Evolutionary conservation across 495 filamentous ascomycete genomes (phyloP).

Genomic region (Darksidea phi): DNA sequence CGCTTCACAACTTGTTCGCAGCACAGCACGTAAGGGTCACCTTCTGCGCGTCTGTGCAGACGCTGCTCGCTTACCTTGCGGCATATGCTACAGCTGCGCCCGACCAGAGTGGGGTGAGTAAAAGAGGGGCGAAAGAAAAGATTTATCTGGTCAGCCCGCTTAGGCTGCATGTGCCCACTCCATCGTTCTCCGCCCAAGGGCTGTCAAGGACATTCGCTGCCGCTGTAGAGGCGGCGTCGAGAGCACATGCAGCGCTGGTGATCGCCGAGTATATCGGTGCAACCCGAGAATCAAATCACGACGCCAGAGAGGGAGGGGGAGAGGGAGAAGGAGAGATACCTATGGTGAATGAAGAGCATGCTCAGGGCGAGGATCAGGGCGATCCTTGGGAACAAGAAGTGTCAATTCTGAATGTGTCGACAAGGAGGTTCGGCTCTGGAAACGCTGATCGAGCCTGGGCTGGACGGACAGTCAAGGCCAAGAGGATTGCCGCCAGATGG

Average conservation of each 20-base stretch:
- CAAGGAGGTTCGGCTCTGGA: conserved; percentile 42
- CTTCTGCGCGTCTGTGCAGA: conserved; percentile 72
- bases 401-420: conserved; percentile 45
- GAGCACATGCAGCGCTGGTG: conserved; percentile 26
- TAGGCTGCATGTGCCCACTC: conserved; percentile 65
- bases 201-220: conserved; percentile 66
- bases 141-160: conserved; percentile 68
- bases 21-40: conserved; percentile 65
- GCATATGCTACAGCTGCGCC: conserved; percentile 45
- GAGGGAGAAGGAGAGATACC: conserved; percentile 10
- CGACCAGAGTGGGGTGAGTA: neutral
- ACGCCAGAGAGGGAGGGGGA: neutral
- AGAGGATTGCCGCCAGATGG: conserved; percentile 68
- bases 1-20: conserved; percentile 65
- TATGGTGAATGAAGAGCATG: neutral
- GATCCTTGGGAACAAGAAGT: conserved; percentile 45
- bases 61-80: conserved; percentile 72
- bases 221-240: conserved; percentile 62
- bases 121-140: conserved; percentile 28
- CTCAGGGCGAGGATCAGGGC: neutral
- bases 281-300: conserved; percentile 41
- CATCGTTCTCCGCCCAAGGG: conserved; percentile 82
- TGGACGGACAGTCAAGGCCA: conserved; percentile 66
- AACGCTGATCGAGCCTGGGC: conserved; percentile 58
- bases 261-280: conserved; percentile 37